Evolutionary conservation across 345 rosid genomes (phyloP).

Genomic region (Ceriops decandra): DNA sequence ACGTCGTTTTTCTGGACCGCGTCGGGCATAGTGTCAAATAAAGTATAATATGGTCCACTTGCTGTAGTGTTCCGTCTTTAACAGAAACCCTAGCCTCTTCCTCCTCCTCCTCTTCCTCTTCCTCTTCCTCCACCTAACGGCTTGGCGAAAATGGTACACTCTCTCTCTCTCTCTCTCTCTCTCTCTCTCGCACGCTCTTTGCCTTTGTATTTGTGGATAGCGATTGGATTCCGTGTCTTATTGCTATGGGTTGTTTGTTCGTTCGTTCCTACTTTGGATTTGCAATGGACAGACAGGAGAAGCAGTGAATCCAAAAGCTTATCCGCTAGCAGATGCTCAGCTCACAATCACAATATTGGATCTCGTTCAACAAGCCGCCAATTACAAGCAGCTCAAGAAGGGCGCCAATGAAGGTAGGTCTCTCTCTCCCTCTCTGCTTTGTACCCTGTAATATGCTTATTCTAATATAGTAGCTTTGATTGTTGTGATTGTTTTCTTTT

Average conservation of each 20-base stretch:
- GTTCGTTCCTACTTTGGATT: not conserved
- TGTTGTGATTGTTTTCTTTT: not conserved
- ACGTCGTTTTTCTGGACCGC: too few relatives aligned
- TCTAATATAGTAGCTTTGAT: not conserved
- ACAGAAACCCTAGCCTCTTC: constrained; percentile 12
- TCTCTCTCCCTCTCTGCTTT: not conserved
- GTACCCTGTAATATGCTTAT: not conserved
- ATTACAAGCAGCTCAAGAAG: constrained; percentile 97
- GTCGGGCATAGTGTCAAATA: too few relatives aligned
- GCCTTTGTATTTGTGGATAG: not conserved
- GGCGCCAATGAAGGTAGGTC: constrained; percentile 87
- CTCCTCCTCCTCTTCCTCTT: not conserved
- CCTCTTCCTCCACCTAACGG: too few relatives aligned
- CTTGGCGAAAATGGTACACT: constrained; percentile 1
- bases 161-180: not conserved
- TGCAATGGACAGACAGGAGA: constrained; percentile 40
- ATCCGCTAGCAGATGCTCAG: constrained; percentile 83
- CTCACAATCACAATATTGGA: constrained; percentile 72
- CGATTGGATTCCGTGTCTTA: too few relatives aligned
- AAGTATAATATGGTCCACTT: too few relatives aligned
- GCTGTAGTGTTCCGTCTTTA: too few relatives aligned
- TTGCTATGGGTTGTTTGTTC: not conserved
- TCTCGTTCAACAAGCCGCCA: constrained; percentile 91
- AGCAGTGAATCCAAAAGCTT: constrained; percentile 78
- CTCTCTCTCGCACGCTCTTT: not conserved